phyloP scores from a whole-genome alignment of 2,329 filamentous ascomycete genomes.

The Alternaria solani region DNA sequence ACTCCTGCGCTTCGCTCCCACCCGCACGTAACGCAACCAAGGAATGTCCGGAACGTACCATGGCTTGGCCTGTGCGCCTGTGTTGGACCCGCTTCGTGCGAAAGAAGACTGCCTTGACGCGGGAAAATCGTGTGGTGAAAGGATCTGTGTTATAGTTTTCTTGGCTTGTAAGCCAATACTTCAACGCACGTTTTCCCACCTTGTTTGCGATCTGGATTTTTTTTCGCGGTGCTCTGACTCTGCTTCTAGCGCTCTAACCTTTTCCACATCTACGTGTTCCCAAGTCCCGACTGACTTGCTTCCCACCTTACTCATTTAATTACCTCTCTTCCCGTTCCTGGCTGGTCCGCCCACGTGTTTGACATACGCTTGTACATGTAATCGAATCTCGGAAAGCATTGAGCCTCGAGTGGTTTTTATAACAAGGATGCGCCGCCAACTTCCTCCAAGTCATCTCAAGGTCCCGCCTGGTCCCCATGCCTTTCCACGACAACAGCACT shows the following conservation, averaged over 20 bases:
- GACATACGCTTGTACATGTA: conserved; percentile 28
- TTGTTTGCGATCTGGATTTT: conserved; percentile 20
- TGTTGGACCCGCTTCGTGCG: conserved; percentile 7
- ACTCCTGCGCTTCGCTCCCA: conserved; percentile 10
- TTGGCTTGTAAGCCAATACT: conserved; percentile 44
- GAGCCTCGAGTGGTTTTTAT: conserved; percentile 9
- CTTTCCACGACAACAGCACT: conserved; percentile 39
- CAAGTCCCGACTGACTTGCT: neutral
- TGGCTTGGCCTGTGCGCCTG: conserved; percentile 10
- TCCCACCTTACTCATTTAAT: conserved; percentile 25
- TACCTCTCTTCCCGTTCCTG: conserved; percentile 19
- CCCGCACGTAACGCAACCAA: conserved; percentile 10
- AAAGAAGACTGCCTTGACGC: conserved; percentile 4
- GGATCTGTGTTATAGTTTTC: conserved; percentile 13
- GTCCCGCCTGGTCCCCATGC: conserved; percentile 41
- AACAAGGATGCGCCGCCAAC: conserved; percentile 44
- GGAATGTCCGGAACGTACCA: conserved; percentile 8
- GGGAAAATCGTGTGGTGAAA: conserved; percentile 5
- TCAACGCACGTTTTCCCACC: conserved; percentile 44
- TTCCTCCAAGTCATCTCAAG: conserved; percentile 46
- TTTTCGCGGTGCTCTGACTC: conserved; percentile 20
- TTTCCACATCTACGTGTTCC: neutral
- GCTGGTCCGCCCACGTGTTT: conserved; percentile 27
- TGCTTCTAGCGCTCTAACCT: conserved; percentile 7
- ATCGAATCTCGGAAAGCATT: conserved; percentile 10